Percentiles rank a stretch among this genome's conserved stretches.
phyloP scores from a whole-genome alignment of 1,139 yeast genomes.

The Yamadazyma mexicana region DNA sequence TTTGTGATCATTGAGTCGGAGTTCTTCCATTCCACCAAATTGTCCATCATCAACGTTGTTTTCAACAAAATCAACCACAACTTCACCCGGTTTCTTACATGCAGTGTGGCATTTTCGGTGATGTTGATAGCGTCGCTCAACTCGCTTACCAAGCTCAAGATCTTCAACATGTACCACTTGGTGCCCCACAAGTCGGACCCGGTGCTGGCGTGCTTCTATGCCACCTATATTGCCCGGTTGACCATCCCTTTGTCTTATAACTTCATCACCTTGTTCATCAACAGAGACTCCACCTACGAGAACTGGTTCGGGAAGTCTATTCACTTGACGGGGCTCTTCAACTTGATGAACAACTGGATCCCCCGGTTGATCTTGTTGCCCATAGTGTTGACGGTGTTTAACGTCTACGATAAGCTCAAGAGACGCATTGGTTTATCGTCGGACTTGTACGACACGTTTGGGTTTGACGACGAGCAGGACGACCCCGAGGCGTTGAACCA shows the following conservation, averaged over 20 bases:
- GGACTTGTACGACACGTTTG: conserved; percentile 59
- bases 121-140: conserved; percentile 68
- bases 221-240: conserved; percentile 78
- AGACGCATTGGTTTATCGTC: conserved; percentile 43
- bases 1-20: conserved; percentile 69
- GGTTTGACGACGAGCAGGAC: conserved; percentile 39
- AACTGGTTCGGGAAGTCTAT: conserved; percentile 72
- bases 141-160: conserved; percentile 64
- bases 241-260: conserved; percentile 83
- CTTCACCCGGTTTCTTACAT: conserved; percentile 34
- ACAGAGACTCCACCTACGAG: conserved; percentile 49
- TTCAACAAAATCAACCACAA: conserved; percentile 22
- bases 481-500: conserved; percentile 19
- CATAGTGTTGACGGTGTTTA: conserved; percentile 59
- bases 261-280: conserved; percentile 64
- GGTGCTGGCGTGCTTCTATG: conserved; percentile 72
- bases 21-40: conserved; percentile 64
- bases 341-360: conserved; percentile 67
- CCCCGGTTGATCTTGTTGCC: conserved; percentile 76
- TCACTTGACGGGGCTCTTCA: conserved; percentile 73
- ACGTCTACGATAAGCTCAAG: conserved; percentile 67
- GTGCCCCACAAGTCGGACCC: conserved; percentile 71
- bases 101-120: conserved; percentile 52
- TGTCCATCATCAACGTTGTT: conserved; percentile 60
- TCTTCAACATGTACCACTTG: conserved; percentile 76